Conservation (phyloP, 1,284 basidiomycete genomes). For the Hemileia vastatrix region DNA sequence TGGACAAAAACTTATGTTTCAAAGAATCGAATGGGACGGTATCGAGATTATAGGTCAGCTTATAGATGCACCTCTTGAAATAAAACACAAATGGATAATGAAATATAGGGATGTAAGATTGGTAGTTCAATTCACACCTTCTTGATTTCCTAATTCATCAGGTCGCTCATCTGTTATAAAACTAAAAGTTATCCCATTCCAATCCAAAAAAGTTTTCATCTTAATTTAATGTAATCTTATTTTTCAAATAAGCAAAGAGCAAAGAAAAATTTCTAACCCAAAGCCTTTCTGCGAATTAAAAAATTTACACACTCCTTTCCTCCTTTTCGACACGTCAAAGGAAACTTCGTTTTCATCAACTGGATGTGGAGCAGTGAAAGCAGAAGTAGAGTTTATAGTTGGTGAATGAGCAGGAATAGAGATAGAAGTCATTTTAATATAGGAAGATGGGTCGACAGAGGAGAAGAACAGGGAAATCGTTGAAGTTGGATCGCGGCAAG, state of each 20-base stretch:
- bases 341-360: conserved; percentile 19
- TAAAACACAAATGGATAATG: not conserved
- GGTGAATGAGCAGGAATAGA: no score
- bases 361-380: conserved; percentile 19
- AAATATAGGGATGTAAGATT: not conserved
- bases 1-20: conserved; percentile 17
- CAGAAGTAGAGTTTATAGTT: not conserved
- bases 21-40: not conserved
- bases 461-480: no score
- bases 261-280: conserved; percentile 21
- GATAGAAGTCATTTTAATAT: no score
- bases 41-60: not conserved
- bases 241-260: no score
- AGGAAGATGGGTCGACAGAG: no score
- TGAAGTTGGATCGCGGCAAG: no score
- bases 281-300: conserved; percentile 24
- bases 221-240: not conserved
- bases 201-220: not conserved
- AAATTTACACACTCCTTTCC: conserved; percentile 24
- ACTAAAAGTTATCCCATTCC: not conserved
- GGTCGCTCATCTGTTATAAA: conserved; percentile 23
- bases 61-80: not conserved
- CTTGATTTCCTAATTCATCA: conserved; percentile 23
- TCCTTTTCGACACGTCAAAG: conserved; percentile 20
- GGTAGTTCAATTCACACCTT: not conserved